phyloP scores from a whole-genome alignment of 2,329 filamentous ascomycete genomes.

The Exophiala viscosa region DNA sequence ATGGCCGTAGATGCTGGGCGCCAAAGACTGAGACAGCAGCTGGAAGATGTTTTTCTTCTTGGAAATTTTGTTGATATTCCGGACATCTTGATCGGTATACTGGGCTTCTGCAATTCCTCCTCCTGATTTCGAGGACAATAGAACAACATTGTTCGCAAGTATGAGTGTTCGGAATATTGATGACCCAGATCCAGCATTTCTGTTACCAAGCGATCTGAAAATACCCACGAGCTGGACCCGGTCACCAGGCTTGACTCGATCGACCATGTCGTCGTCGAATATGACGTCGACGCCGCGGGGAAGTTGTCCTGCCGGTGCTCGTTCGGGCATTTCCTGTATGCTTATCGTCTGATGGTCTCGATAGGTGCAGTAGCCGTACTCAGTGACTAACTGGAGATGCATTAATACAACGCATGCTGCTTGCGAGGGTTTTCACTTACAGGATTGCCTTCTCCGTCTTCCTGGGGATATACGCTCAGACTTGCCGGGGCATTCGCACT shows the following conservation, averaged over 20 bases:
- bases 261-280: conserved; percentile 92
- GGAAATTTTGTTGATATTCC: conserved; percentile 95
- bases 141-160: conserved; percentile 89
- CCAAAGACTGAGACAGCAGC: conserved; percentile 85
- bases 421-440: conserved; percentile 35
- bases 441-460: conserved; percentile 89
- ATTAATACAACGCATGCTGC: conserved; percentile 19
- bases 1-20: conserved; percentile 94
- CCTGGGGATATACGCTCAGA: conserved; percentile 87
- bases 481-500: conserved; percentile 79
- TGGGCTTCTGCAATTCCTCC: conserved; percentile 86
- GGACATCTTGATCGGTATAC: conserved; percentile 94
- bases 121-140: conserved; percentile 92
- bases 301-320: conserved; percentile 90
- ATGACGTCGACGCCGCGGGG: conserved; percentile 95
- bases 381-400: conserved; percentile 66
- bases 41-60: conserved; percentile 95
- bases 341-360: conserved; percentile 96
- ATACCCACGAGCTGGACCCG: conserved; percentile 95
- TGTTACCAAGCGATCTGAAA: conserved; percentile 88
- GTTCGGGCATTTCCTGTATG: conserved; percentile 98
- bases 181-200: conserved; percentile 85
- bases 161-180: conserved; percentile 93
- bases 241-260: conserved; percentile 91
- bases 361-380: conserved; percentile 94